Conservation (phyloP, 2,329 filamentous ascomycete genomes). For the Diaporthe capsici region DNA sequence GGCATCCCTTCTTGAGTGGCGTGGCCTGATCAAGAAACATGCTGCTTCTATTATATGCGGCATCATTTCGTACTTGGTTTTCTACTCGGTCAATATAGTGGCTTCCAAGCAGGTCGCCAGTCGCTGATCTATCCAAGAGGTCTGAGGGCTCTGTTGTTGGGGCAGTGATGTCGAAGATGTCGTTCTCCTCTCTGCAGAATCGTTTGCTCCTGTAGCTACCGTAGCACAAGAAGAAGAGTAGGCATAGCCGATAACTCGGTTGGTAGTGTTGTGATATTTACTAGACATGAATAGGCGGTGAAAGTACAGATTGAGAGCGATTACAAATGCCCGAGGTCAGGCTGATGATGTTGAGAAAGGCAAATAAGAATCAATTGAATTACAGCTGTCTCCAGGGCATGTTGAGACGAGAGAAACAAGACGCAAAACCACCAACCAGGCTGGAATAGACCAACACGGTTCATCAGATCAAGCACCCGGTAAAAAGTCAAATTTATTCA, state of each 20-base stretch:
- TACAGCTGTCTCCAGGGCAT: not conserved
- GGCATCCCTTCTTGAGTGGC: slow-evolving; percentile 13
- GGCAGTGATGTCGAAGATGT: not conserved
- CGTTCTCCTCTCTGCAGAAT: not conserved
- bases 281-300: not conserved
- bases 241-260: not conserved
- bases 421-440: not conserved
- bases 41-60: not conserved
- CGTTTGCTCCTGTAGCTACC: not conserved
- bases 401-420: not conserved
- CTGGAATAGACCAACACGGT: not conserved
- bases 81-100: too few species aligned
- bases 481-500: not conserved
- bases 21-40: not conserved
- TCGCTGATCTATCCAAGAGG: not conserved
- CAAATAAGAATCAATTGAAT: not conserved
- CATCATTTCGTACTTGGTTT: too few species aligned
- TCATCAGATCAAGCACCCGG: not conserved
- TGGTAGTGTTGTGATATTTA: too few species aligned
- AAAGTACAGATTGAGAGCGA: not conserved
- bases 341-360: not conserved
- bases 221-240: not conserved
- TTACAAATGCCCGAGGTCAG: not conserved
- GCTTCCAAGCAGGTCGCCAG: not conserved
- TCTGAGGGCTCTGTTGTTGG: not conserved